Evolutionary conservation across 768 basidiomycete genomes (phyloP).

Genomic region (Lactarius evosmus): DNA sequence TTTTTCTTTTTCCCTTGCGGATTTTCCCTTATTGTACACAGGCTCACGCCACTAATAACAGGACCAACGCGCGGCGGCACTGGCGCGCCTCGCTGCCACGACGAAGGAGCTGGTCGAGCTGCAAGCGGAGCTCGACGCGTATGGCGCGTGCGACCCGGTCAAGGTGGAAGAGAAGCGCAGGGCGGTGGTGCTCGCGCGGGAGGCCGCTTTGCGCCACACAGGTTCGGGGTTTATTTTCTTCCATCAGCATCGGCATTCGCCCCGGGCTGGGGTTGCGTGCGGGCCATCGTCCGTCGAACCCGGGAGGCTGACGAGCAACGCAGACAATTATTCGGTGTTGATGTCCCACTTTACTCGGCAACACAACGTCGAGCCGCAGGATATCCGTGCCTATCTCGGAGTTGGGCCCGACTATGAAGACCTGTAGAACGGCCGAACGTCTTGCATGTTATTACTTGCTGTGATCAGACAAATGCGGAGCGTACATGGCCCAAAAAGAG

Average conservation of each 20-base stretch:
- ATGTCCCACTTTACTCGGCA: conserved; percentile 65
- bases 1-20: neutral
- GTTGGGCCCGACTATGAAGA: conserved; percentile 78
- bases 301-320: neutral
- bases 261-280: too few relatives aligned
- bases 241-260: neutral
- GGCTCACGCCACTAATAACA: conserved; percentile 32
- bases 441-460: neutral
- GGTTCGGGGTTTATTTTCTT: conserved; percentile 45
- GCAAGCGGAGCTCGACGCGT: conserved; percentile 67
- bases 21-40: neutral
- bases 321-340: conserved; percentile 70
- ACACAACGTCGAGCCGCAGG: conserved; percentile 52
- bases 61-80: conserved; percentile 53
- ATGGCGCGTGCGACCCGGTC: conserved; percentile 81
- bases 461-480: neutral
- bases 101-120: conserved; percentile 50
- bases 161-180: conserved; percentile 75
- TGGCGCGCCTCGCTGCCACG: conserved; percentile 48
- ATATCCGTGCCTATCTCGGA: conserved; percentile 63
- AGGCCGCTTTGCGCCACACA: conserved; percentile 85
- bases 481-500: neutral
- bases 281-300: neutral
- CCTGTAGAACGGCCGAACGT: conserved; percentile 36
- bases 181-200: conserved; percentile 71